Evolutionary conservation across 352 stramenopile genomes (phyloP).

Genomic region (Pythium oligandrum): DNA sequence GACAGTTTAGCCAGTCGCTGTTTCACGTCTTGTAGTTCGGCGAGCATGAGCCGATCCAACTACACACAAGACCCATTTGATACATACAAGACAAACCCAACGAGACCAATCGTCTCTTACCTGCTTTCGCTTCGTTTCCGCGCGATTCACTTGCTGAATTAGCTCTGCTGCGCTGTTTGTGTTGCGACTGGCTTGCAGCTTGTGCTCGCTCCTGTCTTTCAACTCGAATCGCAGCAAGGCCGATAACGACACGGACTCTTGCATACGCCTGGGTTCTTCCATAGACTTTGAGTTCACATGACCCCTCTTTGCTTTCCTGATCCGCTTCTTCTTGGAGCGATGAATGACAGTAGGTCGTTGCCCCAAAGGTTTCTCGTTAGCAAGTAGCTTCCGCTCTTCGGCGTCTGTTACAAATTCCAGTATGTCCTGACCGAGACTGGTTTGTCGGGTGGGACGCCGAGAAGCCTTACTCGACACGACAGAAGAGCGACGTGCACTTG

Average conservation of each 20-base stretch:
- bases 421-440: conserved; percentile 7
- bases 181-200: not conserved
- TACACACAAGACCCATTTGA: conserved; percentile 6
- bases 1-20: conserved; percentile 50
- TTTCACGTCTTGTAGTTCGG: conserved; percentile 64
- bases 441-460: not conserved
- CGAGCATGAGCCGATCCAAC: conserved; percentile 58
- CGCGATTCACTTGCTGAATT: conserved; percentile 36
- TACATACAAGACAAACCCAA: not conserved
- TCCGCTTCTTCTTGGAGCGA: not conserved
- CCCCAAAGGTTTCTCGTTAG: not conserved
- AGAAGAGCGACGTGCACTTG: not conserved
- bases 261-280: conserved; percentile 9
- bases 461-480: not conserved
- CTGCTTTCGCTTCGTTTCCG: conserved; percentile 59
- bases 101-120: conserved; percentile 16
- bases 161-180: conserved; percentile 26
- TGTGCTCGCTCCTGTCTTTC: conserved; percentile 12
- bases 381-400: conserved; percentile 21
- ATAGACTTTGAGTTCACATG: conserved; percentile 7
- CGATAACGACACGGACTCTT: conserved; percentile 23
- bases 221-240: conserved; percentile 27
- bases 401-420: conserved; percentile 30
- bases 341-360: not conserved
- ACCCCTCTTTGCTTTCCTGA: conserved; percentile 5